These are phyloP conservation scores for Trypanosoma scelopori DNA, from an alignment of 208 protist species.

Conservation along the genomic window DNA sequence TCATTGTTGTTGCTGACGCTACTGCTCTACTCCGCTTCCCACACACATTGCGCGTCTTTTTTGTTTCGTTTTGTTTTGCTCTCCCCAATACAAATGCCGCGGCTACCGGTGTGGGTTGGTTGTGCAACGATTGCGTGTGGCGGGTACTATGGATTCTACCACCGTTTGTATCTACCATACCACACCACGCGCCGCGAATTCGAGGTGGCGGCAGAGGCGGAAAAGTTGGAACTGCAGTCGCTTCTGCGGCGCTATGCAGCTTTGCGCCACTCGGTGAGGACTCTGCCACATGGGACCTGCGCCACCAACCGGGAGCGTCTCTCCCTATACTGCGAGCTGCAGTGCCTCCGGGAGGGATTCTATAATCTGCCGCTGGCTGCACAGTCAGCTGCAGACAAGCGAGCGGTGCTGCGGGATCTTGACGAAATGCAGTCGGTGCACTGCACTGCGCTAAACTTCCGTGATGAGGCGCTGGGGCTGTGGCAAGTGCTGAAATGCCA, in stretches of 20 bases:
- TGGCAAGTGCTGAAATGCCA: constrained; percentile 38
- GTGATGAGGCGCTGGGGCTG: constrained; percentile 36
- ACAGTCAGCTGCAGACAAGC: constrained; percentile 40
- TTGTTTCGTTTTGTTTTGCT: too few relatives aligned
- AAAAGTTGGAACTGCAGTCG: constrained; percentile 27
- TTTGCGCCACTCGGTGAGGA: constrained; percentile 6
- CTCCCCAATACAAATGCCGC: constrained; percentile 66
- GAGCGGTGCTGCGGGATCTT: constrained; percentile 31
- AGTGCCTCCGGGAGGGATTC: constrained; percentile 39
- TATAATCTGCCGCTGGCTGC: constrained; percentile 28
- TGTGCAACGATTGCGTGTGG: constrained; percentile 26
- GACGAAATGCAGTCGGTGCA: constrained; percentile 39
- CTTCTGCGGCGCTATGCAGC: constrained; percentile 28
- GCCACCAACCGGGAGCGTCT: constrained; percentile 48
- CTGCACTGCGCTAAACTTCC: constrained; percentile 67
- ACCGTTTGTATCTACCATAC: constrained; percentile 42
- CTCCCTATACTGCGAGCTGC: constrained; percentile 61
- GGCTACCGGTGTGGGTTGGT: constrained; percentile 36
- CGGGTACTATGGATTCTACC: constrained; percentile 40
- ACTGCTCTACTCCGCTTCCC: too few relatives aligned
- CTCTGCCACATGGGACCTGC: constrained; percentile 11
- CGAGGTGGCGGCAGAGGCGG: constrained; percentile 25
- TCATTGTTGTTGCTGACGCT: too few relatives aligned
- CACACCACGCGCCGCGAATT: constrained; percentile 17
- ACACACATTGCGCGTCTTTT: too few relatives aligned